Percentiles rank a stretch among this genome's conserved stretches.
These are phyloP conservation scores for Candida oleophila DNA, from an alignment of 805 yeast species.

Conservation along the genomic window DNA sequence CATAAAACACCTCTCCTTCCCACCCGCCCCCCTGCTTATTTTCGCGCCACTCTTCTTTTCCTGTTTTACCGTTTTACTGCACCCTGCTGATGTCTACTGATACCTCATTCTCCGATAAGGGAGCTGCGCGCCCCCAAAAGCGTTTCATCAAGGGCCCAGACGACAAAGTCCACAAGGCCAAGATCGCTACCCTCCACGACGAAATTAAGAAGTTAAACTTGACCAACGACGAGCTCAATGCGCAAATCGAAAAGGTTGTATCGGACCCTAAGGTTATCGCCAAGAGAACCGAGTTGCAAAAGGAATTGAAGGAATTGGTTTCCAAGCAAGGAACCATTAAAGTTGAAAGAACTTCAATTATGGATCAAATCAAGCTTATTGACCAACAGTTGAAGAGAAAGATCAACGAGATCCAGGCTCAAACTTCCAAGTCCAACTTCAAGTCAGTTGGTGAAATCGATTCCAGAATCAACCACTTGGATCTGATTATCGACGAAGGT, in stretches of 20 bases:
- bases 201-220: constrained; percentile 65
- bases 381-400: constrained; percentile 75
- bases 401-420: constrained; percentile 68
- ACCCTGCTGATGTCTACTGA: not conserved
- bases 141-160: constrained; percentile 76
- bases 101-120: not conserved
- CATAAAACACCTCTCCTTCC: too few relatives aligned
- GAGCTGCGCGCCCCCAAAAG: constrained; percentile 28
- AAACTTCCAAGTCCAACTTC: constrained; percentile 69
- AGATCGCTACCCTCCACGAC: constrained; percentile 52
- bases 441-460: constrained; percentile 70
- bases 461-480: constrained; percentile 61
- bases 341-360: constrained; percentile 48
- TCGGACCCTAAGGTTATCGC: constrained; percentile 30
- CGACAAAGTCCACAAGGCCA: constrained; percentile 58
- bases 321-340: constrained; percentile 49
- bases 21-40: not conserved
- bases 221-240: constrained; percentile 49
- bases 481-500: constrained; percentile 75
- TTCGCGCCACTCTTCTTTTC: not conserved
- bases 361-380: constrained; percentile 68
- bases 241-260: constrained; percentile 48
- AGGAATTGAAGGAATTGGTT: constrained; percentile 40
- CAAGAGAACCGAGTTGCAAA: constrained; percentile 33
- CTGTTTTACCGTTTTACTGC: not conserved